Percentiles rank a stretch among this genome's conserved stretches.
phyloP scores from a whole-genome alignment of 352 stramenopile species.

The Globisporangium echinulatum region DNA sequence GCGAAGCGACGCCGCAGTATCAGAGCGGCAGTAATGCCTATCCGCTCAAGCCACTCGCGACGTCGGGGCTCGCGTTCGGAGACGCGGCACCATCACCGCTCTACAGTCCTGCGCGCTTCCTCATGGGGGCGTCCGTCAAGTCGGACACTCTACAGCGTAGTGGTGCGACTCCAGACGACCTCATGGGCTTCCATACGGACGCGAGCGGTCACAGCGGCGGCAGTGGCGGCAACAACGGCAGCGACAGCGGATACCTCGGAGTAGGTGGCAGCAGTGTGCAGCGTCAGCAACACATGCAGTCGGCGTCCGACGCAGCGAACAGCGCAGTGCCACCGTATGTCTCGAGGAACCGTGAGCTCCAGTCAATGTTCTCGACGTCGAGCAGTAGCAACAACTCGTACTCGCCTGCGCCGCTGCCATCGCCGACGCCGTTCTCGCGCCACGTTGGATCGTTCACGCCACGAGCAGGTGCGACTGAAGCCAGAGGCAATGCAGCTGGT shows the following conservation, averaged over 20 bases:
- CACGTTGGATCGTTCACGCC: too few species aligned
- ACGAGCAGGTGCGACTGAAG: too few species aligned
- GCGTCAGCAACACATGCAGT: not conserved
- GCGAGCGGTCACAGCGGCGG: not conserved
- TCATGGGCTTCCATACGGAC: too few species aligned
- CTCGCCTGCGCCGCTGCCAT: too few species aligned
- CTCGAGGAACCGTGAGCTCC: too few species aligned
- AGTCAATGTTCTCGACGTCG: too few species aligned
- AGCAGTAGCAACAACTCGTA: too few species aligned
- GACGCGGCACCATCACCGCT: not conserved
- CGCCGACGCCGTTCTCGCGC: too few species aligned
- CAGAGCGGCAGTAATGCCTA: not conserved
- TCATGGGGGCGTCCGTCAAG: not conserved
- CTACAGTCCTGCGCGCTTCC: not conserved
- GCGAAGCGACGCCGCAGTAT: not conserved
- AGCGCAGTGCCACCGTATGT: too few species aligned
- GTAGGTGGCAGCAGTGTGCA: not conserved
- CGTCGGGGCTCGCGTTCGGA: not conserved
- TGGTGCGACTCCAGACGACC: not conserved
- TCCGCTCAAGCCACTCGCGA: not conserved
- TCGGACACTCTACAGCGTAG: not conserved
- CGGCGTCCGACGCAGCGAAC: not conserved
- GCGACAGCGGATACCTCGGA: not conserved
- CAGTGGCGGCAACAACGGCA: not conserved
- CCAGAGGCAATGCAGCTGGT: too few species aligned